phyloP scores from a whole-genome alignment of 345 rosid genomes.

The Ceriops tagal region DNA sequence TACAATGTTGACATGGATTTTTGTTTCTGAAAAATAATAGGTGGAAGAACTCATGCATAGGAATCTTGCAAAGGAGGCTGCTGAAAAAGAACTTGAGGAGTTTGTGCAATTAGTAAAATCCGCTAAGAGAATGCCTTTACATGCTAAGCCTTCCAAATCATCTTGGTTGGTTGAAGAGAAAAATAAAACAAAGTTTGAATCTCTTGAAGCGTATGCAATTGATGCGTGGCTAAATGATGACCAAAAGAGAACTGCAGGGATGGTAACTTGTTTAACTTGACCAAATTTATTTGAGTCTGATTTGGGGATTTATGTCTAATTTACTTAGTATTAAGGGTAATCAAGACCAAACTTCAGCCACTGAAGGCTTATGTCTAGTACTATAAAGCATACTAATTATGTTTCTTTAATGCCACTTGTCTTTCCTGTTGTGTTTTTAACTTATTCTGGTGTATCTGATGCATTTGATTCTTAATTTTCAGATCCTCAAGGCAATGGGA shows the following conservation, averaged over 20 bases:
- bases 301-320: neutral
- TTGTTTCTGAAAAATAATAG: constrained; percentile 29
- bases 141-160: constrained; percentile 69
- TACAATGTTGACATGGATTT: constrained; percentile 7
- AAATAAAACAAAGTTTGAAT: constrained; percentile 43
- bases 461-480: constrained; percentile 15
- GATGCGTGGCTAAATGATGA: constrained; percentile 71
- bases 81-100: constrained; percentile 70
- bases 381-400: neutral
- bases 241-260: constrained; percentile 66
- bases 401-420: neutral
- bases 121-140: constrained; percentile 59
- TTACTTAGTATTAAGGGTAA: constrained; percentile 8
- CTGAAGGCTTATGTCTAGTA: neutral
- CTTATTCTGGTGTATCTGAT: neutral
- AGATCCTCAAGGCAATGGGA: constrained; percentile 87
- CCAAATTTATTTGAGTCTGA: constrained; percentile 5
- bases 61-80: constrained; percentile 73
- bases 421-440: neutral
- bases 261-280: constrained; percentile 44
- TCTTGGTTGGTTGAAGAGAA: constrained; percentile 75
- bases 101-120: constrained; percentile 62
- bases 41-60: constrained; percentile 70
- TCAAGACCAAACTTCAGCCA: neutral
- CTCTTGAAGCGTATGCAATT: constrained; percentile 81